phyloP scores from a whole-genome alignment of 2,329 filamentous ascomycete genomes.

The Colletotrichum sp. region DNA sequence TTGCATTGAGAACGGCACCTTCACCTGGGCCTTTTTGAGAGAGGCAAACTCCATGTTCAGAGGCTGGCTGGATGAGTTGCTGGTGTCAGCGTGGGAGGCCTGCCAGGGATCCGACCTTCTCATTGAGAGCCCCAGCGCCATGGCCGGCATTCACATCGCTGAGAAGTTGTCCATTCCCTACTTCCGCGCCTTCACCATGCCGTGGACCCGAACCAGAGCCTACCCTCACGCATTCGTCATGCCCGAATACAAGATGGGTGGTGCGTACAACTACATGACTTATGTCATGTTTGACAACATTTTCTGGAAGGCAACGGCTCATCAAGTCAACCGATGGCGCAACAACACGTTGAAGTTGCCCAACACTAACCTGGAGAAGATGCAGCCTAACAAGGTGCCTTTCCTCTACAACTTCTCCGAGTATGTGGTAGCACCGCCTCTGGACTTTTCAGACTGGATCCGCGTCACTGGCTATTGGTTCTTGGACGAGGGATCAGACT shows the following conservation, averaged over 20 bases:
- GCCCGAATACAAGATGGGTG: slow-evolving; percentile 91
- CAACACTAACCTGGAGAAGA: slow-evolving; percentile 83
- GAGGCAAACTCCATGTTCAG: slow-evolving; percentile 90
- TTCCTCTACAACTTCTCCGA: slow-evolving; percentile 98
- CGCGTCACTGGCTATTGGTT: slow-evolving; percentile 99
- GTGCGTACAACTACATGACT: slow-evolving; percentile 91
- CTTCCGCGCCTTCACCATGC: slow-evolving; percentile 98
- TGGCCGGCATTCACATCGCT: slow-evolving; percentile 97
- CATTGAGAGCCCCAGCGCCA: slow-evolving; percentile 94
- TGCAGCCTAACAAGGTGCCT: slow-evolving; percentile 97
- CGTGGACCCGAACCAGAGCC: slow-evolving; percentile 93
- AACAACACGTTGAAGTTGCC: slow-evolving; percentile 79
- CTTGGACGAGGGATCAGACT: slow-evolving; percentile 75
- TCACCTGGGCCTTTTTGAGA: slow-evolving; percentile 87
- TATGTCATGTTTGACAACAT: slow-evolving; percentile 97
- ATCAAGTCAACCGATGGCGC: slow-evolving; percentile 93
- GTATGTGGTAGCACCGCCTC: slow-evolving; percentile 88
- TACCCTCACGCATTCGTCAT: slow-evolving; percentile 98
- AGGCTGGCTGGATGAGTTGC: slow-evolving; percentile 91
- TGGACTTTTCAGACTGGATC: slow-evolving; percentile 98
- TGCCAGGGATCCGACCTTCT: slow-evolving; percentile 89
- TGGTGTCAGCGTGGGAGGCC: slow-evolving; percentile 80
- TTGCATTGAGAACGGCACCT: slow-evolving; percentile 97
- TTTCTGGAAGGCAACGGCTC: slow-evolving; percentile 93
- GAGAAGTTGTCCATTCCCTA: slow-evolving; percentile 93